A percentile compares a stretch with the other conserved stretches of the same genome.
Evolutionary conservation across 2,329 filamentous ascomycete species (phyloP).

Genomic region (Apiospora malaysiana): DNA sequence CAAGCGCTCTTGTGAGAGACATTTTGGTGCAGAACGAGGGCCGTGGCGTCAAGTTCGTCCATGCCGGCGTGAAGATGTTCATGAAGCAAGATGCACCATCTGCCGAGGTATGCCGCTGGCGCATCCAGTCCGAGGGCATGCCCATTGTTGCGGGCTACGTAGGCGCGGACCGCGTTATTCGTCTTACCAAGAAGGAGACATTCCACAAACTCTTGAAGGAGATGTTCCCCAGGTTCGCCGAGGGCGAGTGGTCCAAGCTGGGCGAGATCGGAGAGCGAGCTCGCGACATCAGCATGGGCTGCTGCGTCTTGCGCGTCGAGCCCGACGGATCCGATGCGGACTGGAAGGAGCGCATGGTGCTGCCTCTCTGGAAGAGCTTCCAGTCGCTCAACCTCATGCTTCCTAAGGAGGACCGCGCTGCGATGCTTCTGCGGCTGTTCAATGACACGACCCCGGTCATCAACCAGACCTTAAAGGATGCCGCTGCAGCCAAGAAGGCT

Average conservation of each 20-base stretch:
- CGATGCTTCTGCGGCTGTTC: slow-evolving; percentile 89
- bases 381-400: slow-evolving; percentile 96
- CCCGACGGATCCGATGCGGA: slow-evolving; percentile 67
- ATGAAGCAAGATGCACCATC: slow-evolving; percentile 95
- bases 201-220: slow-evolving; percentile 84
- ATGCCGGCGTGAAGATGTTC: slow-evolving; percentile 98
- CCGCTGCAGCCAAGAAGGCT: slow-evolving; percentile 48
- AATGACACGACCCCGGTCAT: slow-evolving; percentile 87
- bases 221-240: slow-evolving; percentile 92
- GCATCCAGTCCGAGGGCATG: slow-evolving; percentile 94
- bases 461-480: slow-evolving; percentile 66
- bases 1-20: slow-evolving; percentile 80
- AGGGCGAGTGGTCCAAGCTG: slow-evolving; percentile 75
- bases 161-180: slow-evolving; percentile 76
- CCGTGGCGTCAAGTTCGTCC: slow-evolving; percentile 91
- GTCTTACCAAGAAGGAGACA: slow-evolving; percentile 77
- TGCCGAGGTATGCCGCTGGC: slow-evolving; percentile 87
- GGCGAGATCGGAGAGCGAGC: slow-evolving; percentile 89
- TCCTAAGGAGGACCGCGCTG: slow-evolving; percentile 92
- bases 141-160: slow-evolving; percentile 91
- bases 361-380: slow-evolving; percentile 93
- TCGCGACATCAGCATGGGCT: slow-evolving; percentile 82
- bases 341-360: slow-evolving; percentile 78
- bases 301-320: slow-evolving; percentile 86
- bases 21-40: slow-evolving; percentile 89